phyloP scores from a whole-genome alignment of 2,329 filamentous ascomycete genomes.

The Ceratocystis variospora region DNA sequence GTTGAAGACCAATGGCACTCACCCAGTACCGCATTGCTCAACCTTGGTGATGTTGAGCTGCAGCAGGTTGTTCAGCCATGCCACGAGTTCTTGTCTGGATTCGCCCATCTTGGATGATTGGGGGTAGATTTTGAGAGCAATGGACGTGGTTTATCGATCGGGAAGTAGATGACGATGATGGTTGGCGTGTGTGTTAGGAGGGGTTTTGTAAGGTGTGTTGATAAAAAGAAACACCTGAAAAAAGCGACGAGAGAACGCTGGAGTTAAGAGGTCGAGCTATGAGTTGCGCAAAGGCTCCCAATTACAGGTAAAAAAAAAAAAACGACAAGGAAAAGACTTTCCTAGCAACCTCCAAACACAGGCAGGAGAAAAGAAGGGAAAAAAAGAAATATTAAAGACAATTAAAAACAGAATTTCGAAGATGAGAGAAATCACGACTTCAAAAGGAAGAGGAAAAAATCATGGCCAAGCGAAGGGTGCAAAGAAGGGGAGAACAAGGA shows the following conservation, averaged over 20 bases:
- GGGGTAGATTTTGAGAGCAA: slow-evolving; percentile 14
- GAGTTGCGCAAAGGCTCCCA: background rate
- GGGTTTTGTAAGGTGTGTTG: slow-evolving; percentile 9
- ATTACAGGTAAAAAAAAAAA: background rate
- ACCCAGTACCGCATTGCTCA: slow-evolving; percentile 98
- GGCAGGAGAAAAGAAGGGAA: slow-evolving; percentile 7
- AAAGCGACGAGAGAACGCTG: slow-evolving; percentile 4
- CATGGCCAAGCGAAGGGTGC: slow-evolving; percentile 1
- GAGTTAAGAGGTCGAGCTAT: slow-evolving; percentile 12
- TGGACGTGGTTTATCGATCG: background rate
- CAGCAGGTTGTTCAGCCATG: slow-evolving; percentile 94
- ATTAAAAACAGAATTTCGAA: slow-evolving; percentile 13
- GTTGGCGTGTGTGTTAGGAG: slow-evolving; percentile 16
- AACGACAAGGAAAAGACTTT: background rate
- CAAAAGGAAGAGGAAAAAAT: slow-evolving; percentile 3
- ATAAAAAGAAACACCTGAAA: slow-evolving; percentile 9
- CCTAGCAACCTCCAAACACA: background rate
- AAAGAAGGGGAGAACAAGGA: slow-evolving; percentile 1
- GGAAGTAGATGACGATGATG: slow-evolving; percentile 1
- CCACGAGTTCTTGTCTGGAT: slow-evolving; percentile 81
- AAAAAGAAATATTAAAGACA: slow-evolving; percentile 16
- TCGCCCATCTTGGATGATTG: slow-evolving; percentile 41
- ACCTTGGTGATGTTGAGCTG: slow-evolving; percentile 98
- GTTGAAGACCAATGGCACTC: slow-evolving; percentile 26
- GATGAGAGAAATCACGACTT: background rate